Conservation (phyloP, 2,329 filamentous ascomycete species). For the Byssochlamys sp. region DNA sequence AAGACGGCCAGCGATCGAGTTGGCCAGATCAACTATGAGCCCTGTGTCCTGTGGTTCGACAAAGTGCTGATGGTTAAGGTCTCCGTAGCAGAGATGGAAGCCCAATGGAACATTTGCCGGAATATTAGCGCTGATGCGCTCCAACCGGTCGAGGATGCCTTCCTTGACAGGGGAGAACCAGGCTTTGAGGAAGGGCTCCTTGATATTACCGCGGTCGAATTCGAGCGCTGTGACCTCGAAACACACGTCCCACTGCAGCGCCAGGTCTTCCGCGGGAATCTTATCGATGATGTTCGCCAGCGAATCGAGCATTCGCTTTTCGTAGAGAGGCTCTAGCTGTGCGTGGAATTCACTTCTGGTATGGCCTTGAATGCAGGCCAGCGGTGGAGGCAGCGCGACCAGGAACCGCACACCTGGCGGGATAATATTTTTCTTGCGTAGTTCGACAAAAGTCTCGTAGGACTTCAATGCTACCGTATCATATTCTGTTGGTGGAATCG, state of each 20-base stretch:
- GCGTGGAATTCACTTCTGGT: constrained; percentile 10
- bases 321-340: constrained; percentile 20
- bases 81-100: constrained; percentile 42
- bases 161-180: background rate
- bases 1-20: constrained; percentile 18
- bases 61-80: constrained; percentile 36
- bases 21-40: constrained; percentile 29
- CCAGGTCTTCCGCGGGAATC: constrained; percentile 22
- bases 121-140: background rate
- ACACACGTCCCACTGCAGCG: constrained; percentile 23
- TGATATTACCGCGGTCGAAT: constrained; percentile 7
- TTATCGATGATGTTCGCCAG: constrained; percentile 15
- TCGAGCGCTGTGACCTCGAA: constrained; percentile 13
- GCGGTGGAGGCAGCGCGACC: constrained; percentile 17
- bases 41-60: constrained; percentile 32
- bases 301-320: constrained; percentile 13
- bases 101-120: constrained; percentile 31
- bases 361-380: constrained; percentile 3
- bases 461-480: constrained; percentile 9
- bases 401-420: background rate
- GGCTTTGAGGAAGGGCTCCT: constrained; percentile 25
- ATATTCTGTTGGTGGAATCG: constrained; percentile 15
- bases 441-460: background rate
- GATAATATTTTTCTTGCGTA: background rate
- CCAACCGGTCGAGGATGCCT: background rate